Percentiles rank a stretch among this genome's conserved stretches.
These are phyloP conservation scores for Clonostachys byssicola DNA, from an alignment of 2,329 filamentous ascomycete species.

Conservation along the genomic window DNA sequence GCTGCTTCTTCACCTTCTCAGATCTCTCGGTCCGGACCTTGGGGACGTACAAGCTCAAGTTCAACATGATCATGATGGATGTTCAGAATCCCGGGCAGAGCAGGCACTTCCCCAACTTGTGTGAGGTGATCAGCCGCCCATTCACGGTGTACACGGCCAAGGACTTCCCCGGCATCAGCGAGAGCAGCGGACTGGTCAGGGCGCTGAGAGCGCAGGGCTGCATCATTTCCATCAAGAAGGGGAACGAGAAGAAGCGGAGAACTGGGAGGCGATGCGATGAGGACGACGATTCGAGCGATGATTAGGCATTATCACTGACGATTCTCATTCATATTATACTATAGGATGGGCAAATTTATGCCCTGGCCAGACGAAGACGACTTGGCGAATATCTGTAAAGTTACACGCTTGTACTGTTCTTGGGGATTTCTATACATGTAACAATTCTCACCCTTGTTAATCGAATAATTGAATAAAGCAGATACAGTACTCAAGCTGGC, in stretches of 20 bases:
- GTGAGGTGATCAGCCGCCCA: constrained; percentile 57
- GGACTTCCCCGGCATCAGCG: constrained; percentile 80
- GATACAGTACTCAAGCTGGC: too few relatives aligned
- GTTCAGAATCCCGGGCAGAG: constrained; percentile 44
- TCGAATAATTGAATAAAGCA: too few relatives aligned
- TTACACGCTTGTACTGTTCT: too few relatives aligned
- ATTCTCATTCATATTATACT: too few relatives aligned
- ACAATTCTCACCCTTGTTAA: too few relatives aligned
- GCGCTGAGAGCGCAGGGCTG: constrained; percentile 75
- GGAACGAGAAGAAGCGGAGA: constrained; percentile 58
- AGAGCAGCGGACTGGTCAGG: constrained; percentile 71
- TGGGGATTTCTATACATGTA: too few relatives aligned
- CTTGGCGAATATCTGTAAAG: too few relatives aligned
- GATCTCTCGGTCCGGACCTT: constrained; percentile 77
- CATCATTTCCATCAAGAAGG: constrained; percentile 83
- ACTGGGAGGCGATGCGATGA: constrained; percentile 2
- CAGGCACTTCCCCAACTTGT: constrained; percentile 43
- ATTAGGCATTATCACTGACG: constrained; percentile 15
- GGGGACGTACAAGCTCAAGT: constrained; percentile 70
- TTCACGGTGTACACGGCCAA: constrained; percentile 82
- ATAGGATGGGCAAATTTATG: too few relatives aligned
- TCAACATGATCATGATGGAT: constrained; percentile 70
- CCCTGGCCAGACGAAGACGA: too few relatives aligned
- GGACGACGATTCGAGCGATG: constrained; percentile 19
- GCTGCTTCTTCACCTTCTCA: constrained; percentile 83